Conservation (phyloP, 2,329 filamentous ascomycete species). For the Lecanoromycetidae sp. region DNA sequence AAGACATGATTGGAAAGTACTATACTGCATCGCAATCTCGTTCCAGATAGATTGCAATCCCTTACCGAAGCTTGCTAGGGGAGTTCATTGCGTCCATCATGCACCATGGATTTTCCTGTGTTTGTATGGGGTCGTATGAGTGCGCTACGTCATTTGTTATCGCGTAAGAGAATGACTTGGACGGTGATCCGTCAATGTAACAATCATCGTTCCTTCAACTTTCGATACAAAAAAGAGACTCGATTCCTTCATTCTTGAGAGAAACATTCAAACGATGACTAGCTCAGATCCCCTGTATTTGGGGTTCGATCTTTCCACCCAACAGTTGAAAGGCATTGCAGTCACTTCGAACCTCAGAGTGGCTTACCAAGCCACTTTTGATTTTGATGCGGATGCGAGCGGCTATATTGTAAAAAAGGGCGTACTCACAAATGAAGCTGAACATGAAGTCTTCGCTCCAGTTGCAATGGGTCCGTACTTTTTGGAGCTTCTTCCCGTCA, state of each 20-base stretch:
- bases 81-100: too few relatives aligned
- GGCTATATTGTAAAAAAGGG: conserved; percentile 79
- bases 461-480: too few relatives aligned
- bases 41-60: not conserved
- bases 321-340: conserved; percentile 89
- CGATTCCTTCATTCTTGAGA: not conserved
- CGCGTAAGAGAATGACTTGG: too few relatives aligned
- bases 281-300: conserved; percentile 55
- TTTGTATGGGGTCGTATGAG: not conserved
- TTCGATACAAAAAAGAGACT: not conserved
- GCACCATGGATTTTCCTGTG: not conserved
- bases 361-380: conserved; percentile 75
- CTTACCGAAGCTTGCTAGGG: too few relatives aligned
- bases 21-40: too few relatives aligned
- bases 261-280: conserved; percentile 1
- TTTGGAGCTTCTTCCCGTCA: too few relatives aligned
- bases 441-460: conserved; percentile 84
- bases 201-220: not conserved
- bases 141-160: conserved; percentile 5
- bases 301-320: conserved; percentile 91
- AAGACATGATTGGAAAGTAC: too few relatives aligned
- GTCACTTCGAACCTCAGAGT: conserved; percentile 73
- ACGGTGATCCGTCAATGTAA: too few relatives aligned
- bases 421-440: conserved; percentile 66
- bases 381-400: conserved; percentile 76